These are phyloP conservation scores for Closterium sp. DNA, from an alignment of 139 green algal species.

Conservation along the genomic window DNA sequence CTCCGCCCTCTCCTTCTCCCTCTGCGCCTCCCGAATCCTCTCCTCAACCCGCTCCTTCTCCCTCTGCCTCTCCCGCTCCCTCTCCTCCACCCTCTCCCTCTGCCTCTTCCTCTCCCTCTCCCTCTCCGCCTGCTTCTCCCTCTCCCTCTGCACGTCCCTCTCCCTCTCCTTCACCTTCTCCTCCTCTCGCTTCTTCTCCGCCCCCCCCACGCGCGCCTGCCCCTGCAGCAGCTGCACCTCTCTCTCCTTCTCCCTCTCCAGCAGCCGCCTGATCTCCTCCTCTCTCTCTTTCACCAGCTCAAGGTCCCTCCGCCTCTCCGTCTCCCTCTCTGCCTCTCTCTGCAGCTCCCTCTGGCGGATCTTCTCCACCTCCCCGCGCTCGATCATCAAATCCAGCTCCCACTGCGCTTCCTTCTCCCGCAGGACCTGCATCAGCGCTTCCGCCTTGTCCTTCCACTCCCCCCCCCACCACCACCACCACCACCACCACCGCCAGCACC, in stretches of 20 bases:
- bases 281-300: neutral
- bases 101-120: neutral
- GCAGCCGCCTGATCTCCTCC: neutral
- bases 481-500: neutral
- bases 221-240: neutral
- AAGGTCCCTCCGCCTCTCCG: neutral
- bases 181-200: neutral
- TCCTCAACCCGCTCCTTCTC: neutral
- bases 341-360: neutral
- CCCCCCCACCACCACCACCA: neutral
- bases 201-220: neutral
- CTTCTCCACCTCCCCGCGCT: neutral
- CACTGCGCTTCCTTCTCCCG: neutral
- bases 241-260: neutral
- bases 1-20: neutral
- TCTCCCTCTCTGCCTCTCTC: neutral
- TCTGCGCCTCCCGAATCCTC: neutral
- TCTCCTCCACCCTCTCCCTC: neutral
- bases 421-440: neutral
- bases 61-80: slow-evolving; percentile 6
- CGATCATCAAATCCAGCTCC: neutral
- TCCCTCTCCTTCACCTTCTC: neutral
- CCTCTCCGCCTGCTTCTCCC: neutral
- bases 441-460: neutral
- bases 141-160: neutral